Conservation (phyloP, 352 stramenopile species). For the Pythium utonaiense region DNA sequence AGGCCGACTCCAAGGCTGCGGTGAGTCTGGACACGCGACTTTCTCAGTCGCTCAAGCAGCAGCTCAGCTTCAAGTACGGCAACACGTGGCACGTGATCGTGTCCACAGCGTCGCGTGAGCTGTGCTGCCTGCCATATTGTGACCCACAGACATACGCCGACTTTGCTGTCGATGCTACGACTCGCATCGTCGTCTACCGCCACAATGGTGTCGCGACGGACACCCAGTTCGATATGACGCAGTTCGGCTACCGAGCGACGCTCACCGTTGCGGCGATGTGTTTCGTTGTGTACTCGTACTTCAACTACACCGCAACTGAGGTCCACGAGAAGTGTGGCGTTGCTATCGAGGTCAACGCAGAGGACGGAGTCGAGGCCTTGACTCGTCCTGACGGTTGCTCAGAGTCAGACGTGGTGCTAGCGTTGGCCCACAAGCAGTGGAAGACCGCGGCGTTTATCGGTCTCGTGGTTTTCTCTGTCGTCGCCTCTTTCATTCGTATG, state of each 20-base stretch:
- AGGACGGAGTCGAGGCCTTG: slow-evolving; percentile 9
- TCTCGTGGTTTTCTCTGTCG: slow-evolving; percentile 53
- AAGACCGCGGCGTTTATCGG: slow-evolving; percentile 55
- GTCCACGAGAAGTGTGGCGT: slow-evolving; percentile 34
- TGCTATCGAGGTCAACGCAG: slow-evolving; percentile 1
- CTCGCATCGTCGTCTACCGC: slow-evolving; percentile 68
- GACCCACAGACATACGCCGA: slow-evolving; percentile 43
- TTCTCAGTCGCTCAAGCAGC: slow-evolving; percentile 62
- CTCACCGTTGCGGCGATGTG: slow-evolving; percentile 61
- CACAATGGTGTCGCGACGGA: slow-evolving; percentile 53
- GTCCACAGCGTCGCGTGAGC: slow-evolving; percentile 38
- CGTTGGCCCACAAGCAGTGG: slow-evolving; percentile 39
- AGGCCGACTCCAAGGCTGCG: slow-evolving; percentile 20
- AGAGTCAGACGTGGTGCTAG: slow-evolving; percentile 35
- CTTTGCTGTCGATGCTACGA: slow-evolving; percentile 39
- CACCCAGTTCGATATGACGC: slow-evolving; percentile 50
- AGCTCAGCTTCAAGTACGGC: slow-evolving; percentile 56
- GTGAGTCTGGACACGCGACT: slow-evolving; percentile 44
- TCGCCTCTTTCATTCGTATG: slow-evolving; percentile 58
- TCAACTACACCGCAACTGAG: slow-evolving; percentile 49
- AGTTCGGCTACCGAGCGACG: slow-evolving; percentile 51
- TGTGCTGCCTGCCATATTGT: slow-evolving; percentile 55
- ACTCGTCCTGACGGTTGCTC: slow-evolving; percentile 39
- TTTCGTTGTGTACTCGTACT: slow-evolving; percentile 55
- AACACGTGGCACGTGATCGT: slow-evolving; percentile 72